Base-by-base conservation (phyloP, 2,329 filamentous ascomycete species). In the Aureobasidium sp. region DNA sequence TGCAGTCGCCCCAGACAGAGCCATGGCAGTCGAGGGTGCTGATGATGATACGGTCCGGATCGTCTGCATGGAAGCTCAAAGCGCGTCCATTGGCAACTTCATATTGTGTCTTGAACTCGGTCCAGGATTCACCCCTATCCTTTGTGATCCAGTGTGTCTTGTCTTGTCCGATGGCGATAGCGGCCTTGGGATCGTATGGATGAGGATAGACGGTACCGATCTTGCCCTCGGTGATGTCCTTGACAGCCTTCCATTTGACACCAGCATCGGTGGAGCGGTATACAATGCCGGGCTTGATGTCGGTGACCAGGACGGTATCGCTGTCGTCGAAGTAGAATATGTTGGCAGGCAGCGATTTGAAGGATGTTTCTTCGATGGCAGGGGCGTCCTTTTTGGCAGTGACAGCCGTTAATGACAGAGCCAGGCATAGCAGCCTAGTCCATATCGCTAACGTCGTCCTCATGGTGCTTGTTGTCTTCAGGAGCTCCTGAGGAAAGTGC, bases 251-350 rank as follows among this genome's bases (percentile, higher is more conserved):
- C 93, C 94, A 99, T 50, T 79, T 83, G 68, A 83, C 83, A 67
- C 94, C 95, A 43, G 89, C 92, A 77, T 97, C 85, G 51, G 81
- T 80, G 48, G 93, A 96, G 64, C 90, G 87, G 74, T 87, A 92
- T 57, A 96, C 81, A 65, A 84, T 85, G 64, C 82, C 81, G 44
- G 82, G 81, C 15, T 80, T 74, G 55, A 78, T 71, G 72, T 96
- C 89, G 69, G 88, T 86, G 71, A 91, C 86, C 50, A 97, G 76
- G 63, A 96, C 80, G 57, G 88, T 84, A 73, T 96, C 87, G 67
- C 90, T 92, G 73, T 93, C 90, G 71, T 94, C 87, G 72, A 99
- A 97, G 77, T 96, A 99, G 76, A 89, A 88, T 67, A 97, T 78
- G 72, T 86, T 86, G 60, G 77, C 72, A 0, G 91, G 89, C 60